Percentiles rank a stretch among this genome's conserved stretches.
phyloP scores from a whole-genome alignment of 2,329 filamentous ascomycete genomes.

The Ophiostoma triangulosporum region DNA sequence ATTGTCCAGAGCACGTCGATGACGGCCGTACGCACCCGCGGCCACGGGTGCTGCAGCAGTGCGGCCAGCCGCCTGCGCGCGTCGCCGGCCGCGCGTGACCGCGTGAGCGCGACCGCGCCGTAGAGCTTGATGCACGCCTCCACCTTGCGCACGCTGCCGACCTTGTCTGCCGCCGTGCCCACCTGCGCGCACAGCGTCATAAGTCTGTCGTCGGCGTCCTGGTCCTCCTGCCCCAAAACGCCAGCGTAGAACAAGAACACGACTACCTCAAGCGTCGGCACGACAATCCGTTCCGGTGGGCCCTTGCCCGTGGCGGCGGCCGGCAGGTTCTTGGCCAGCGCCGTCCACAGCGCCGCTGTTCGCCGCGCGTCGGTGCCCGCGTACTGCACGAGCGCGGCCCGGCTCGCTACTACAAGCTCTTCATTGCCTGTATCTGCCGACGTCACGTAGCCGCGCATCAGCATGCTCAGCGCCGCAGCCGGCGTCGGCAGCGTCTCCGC shows the following conservation, averaged over 20 bases:
- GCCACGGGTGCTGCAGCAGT: conserved; percentile 72
- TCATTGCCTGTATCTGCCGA: conserved; percentile 71
- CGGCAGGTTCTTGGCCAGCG: conserved; percentile 41
- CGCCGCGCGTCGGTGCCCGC: conserved; percentile 17
- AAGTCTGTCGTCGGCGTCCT: too few relatives aligned
- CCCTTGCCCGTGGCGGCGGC: conserved; percentile 17
- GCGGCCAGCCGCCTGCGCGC: conserved; percentile 56
- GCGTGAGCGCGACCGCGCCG: conserved; percentile 42
- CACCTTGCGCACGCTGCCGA: conserved; percentile 67
- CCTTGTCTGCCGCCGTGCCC: conserved; percentile 73
- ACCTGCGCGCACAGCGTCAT: conserved; percentile 48
- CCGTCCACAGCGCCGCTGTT: conserved; percentile 16
- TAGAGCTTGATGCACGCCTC: conserved; percentile 73
- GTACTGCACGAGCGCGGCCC: conserved; percentile 46
- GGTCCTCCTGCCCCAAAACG: conserved; percentile 23
- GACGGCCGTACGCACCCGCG: conserved; percentile 49
- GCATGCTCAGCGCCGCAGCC: conserved; percentile 25
- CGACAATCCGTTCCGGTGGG: conserved; percentile 53
- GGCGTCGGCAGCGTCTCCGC: conserved; percentile 17
- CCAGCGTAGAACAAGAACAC: conserved; percentile 62
- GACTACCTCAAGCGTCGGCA: conserved; percentile 64
- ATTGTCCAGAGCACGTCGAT: conserved; percentile 45
- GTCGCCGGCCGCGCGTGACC: not conserved
- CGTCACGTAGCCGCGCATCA: conserved; percentile 55
- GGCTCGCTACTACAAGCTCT: conserved; percentile 55